Percentiles rank a stretch among this genome's conserved stretches.
Evolutionary conservation across 2,329 filamentous ascomycete genomes (phyloP).

Genomic region (Ascochyta fabae): DNA sequence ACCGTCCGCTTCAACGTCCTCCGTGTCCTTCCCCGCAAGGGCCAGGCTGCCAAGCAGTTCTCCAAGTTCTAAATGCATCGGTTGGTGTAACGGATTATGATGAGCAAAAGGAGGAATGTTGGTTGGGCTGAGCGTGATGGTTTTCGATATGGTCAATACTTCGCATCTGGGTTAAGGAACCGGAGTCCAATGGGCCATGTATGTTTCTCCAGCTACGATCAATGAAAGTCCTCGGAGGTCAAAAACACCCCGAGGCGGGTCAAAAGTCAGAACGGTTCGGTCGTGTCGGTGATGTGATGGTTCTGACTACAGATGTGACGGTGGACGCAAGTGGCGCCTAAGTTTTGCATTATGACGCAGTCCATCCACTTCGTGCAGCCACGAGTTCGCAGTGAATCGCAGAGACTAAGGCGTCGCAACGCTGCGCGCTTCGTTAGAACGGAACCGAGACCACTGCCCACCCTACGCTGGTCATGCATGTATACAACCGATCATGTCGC

Average conservation of each 20-base stretch:
- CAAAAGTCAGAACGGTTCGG: conserved; percentile 37
- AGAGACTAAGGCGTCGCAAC: neutral
- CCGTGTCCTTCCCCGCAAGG: conserved; percentile 94
- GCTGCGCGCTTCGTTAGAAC: neutral
- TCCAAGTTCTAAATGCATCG: conserved; percentile 83
- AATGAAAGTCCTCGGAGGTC: conserved; percentile 49
- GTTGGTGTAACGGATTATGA: conserved; percentile 41
- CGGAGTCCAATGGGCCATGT: conserved; percentile 50
- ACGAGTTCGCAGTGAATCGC: neutral
- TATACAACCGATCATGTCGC: neutral
- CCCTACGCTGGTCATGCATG: neutral
- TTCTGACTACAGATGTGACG: neutral
- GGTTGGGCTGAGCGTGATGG: conserved; percentile 39
- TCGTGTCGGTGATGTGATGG: conserved; percentile 13
- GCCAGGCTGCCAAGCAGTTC: conserved; percentile 98
- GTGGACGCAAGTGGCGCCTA: neutral
- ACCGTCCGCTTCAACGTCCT: conserved; percentile 99
- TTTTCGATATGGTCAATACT: conserved; percentile 47
- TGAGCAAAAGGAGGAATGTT: conserved; percentile 33
- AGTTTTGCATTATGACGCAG: neutral
- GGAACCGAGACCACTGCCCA: neutral
- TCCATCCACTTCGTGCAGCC: neutral
- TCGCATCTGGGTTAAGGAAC: conserved; percentile 50
- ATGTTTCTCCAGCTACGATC: conserved; percentile 51
- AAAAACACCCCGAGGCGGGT: conserved; percentile 47